Evolutionary conservation across 768 basidiomycete genomes (phyloP).

Genomic region (Rhodotorula sphaerocarpa): DNA sequence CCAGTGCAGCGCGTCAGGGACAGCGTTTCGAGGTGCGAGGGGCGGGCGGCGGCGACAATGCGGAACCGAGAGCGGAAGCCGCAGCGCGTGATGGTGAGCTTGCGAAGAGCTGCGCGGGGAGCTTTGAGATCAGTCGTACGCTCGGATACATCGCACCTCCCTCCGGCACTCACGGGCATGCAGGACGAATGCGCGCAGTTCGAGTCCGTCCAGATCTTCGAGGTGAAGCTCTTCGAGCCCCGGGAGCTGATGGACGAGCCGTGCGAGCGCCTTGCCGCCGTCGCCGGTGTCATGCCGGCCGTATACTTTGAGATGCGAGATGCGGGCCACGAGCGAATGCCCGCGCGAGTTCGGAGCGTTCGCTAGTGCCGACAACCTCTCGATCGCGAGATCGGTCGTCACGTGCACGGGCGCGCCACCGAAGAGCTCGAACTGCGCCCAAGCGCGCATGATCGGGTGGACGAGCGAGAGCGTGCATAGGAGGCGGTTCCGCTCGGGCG

Average conservation of each 20-base stretch:
- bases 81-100: constrained; percentile 8
- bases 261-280: constrained; percentile 8
- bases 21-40: constrained; percentile 8
- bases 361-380: neutral
- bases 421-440: constrained; percentile 16
- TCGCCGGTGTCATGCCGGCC: constrained; percentile 2
- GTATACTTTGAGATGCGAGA: constrained; percentile 1
- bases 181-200: constrained; percentile 10
- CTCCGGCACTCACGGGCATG: neutral
- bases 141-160: too few relatives aligned
- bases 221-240: constrained; percentile 9
- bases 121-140: too few relatives aligned
- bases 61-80: constrained; percentile 26
- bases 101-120: neutral
- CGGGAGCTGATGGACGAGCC: constrained; percentile 7
- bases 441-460: constrained; percentile 12
- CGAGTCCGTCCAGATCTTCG: constrained; percentile 25
- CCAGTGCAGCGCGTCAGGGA: constrained; percentile 11
- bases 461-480: constrained; percentile 16
- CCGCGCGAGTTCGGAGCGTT: neutral
- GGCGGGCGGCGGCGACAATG: neutral
- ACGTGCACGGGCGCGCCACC: constrained; percentile 3
- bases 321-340: neutral
- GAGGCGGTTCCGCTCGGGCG: neutral
- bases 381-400: neutral